Evolutionary conservation across 2,329 filamentous ascomycete species (phyloP), one percentile per base, ranked within the genome.

Genomic region (Aotearoamyces nothofagi): DNA sequence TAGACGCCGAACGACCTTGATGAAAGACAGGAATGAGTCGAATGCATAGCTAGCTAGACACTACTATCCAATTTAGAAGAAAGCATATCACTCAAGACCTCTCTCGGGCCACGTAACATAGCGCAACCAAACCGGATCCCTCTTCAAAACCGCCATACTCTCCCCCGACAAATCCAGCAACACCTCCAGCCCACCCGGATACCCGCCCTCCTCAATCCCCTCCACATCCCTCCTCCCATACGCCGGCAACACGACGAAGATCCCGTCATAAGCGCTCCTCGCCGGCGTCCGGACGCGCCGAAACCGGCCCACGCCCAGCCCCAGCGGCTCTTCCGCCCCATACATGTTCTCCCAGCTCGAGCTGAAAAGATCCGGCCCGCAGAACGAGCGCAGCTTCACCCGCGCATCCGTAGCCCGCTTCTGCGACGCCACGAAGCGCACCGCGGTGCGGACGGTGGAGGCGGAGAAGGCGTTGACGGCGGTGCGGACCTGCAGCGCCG

Each of bases 281-380:
- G 17, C 26, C 7, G 33, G 33, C 10, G 15, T 12, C 15, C 30
- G 15, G 22, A 33, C 14, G 8, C 30, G 15, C 17, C 20, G 15
- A 19, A 32, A 35, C 7, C 11, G 26, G 7, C 33, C 30, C 3
- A 24, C 27, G 6, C 33, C 33, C 27, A 33, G 20, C 12, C 26
- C 26, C 9, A 35, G 26, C 2, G 28, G 22, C n/a, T 35, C 33
- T n/a, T 26, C 9, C 4, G 16, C 24, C 9, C 15, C 14, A 17
- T 24, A 35, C 14, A 33, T 15, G 4, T 19, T 30, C 17, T 28
- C 29, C 33, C 33, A 33, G 22, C 25, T 33, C 2, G 33, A 32
- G 9, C 22, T 24, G 7, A 35, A 22, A 5, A 33, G 8, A 22
- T 35, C 33, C 8, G 26, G 15, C 6, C 30, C 30, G 22, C 22